Conservation (phyloP, 2,329 filamentous ascomycete species). For the Calonectria pseudoturangicola region DNA sequence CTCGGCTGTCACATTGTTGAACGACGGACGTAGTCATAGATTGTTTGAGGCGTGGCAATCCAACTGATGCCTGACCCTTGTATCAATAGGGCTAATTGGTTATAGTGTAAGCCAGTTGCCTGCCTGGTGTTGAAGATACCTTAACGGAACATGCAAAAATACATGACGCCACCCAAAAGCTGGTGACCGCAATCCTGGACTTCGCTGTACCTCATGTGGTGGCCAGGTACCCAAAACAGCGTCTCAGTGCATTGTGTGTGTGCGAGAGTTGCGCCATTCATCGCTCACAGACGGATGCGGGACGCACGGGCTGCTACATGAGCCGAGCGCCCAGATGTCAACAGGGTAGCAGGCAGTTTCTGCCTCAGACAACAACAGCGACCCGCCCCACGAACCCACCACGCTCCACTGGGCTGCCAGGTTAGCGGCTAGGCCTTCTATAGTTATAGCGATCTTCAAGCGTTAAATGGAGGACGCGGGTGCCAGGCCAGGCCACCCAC, state of each 20-base stretch:
- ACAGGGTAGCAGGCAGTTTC: slow-evolving; percentile 13
- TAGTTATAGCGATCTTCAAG: slow-evolving; percentile 21
- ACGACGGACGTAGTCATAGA: background rate
- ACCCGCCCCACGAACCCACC: background rate
- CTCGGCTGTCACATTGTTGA: background rate
- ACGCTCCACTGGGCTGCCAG: slow-evolving; percentile 7
- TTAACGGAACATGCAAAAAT: background rate
- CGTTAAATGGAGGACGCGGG: slow-evolving; percentile 9
- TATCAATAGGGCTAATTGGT: background rate
- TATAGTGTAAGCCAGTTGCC: background rate
- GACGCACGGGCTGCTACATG: background rate
- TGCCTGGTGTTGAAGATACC: background rate
- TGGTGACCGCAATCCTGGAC: background rate
- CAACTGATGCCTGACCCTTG: background rate
- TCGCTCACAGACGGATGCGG: slow-evolving; percentile 19
- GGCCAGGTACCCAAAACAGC: slow-evolving; percentile 9
- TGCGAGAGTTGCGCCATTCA: slow-evolving; percentile 9
- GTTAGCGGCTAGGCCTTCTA: slow-evolving; percentile 14
- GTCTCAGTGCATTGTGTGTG: slow-evolving; percentile 11
- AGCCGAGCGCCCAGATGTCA: slow-evolving; percentile 3
- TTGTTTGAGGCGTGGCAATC: background rate
- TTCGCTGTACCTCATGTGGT: slow-evolving; percentile 6
- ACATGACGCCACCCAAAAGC: background rate
- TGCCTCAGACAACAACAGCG: slow-evolving; percentile 21
- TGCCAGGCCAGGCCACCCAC: slow-evolving; percentile 27